Percentiles rank a stretch among this genome's conserved stretches.
phyloP scores from a whole-genome alignment of 805 yeast species.

The Candida arabinofermentans region DNA sequence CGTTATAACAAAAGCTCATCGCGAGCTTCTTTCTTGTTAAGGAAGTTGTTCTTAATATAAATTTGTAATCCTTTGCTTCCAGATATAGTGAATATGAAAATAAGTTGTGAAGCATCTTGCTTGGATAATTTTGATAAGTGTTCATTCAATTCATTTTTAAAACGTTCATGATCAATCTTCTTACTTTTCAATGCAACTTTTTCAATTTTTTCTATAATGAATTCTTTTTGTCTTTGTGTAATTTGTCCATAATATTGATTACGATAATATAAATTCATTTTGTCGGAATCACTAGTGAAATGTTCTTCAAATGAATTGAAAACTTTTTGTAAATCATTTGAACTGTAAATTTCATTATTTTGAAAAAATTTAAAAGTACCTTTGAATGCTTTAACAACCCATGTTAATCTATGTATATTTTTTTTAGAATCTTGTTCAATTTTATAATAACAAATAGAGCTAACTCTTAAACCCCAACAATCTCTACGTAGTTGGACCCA shows the following conservation, averaged over 20 bases:
- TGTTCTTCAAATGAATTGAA: constrained; percentile 14
- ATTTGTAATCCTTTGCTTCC: constrained; percentile 24
- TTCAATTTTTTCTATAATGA: constrained; percentile 12
- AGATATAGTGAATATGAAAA: constrained; percentile 29
- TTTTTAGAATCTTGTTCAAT: constrained; percentile 16
- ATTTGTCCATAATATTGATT: constrained; percentile 13
- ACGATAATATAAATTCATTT: constrained; percentile 3
- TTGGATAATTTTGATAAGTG: constrained; percentile 18
- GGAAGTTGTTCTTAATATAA: constrained; percentile 22
- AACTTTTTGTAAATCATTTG: constrained; percentile 15
- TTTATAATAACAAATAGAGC: constrained; percentile 14
- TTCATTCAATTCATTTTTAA: constrained; percentile 11
- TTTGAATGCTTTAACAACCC: constrained; percentile 9
- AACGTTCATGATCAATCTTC: constrained; percentile 20
- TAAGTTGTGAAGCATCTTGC: constrained; percentile 26
- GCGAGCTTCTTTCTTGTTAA: constrained; percentile 22
- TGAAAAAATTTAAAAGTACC: constrained; percentile 15
- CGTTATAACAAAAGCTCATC: constrained; percentile 7
- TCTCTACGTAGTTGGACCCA: constrained; percentile 20
- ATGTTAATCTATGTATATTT: constrained; percentile 6
- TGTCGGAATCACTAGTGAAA: constrained; percentile 8
- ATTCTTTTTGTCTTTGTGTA: constrained; percentile 22
- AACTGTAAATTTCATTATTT: constrained; percentile 6
- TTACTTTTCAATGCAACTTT: constrained; percentile 17
- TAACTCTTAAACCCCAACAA: constrained; percentile 20